Evolutionary conservation across 225 moss, liverwort and hornwort species (phyloP), one percentile per base, ranked within the genome.

Genomic region (Physcomitrellopsis africana): DNA sequence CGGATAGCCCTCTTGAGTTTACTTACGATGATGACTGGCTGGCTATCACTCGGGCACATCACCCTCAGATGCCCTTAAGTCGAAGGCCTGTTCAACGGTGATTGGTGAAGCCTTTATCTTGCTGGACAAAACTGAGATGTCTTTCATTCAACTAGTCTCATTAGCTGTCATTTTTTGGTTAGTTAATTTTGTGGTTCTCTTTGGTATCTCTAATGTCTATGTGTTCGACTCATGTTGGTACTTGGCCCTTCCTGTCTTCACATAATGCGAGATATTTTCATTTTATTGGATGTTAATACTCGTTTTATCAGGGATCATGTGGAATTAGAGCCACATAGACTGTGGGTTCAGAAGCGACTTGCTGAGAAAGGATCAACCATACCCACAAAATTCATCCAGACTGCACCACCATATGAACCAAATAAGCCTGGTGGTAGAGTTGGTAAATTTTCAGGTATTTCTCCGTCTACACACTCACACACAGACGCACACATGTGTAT

Each of bases 1-100:
- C 76, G 68, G 87, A 47, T 51, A 74, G 83, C 65, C 70, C 84
- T 15, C 73, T 89, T 46, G 83, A 91, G 54, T 92, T 97, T 77
- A 79, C 68, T 68, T 78, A 90, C 60, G 97, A 97, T 78, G 94
- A 97, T 80, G 97, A 97, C 60, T 97, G 97, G 94, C 70, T 97
- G 63, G 90, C 97, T 67, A 94, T 94, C 57, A 93, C 91, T 63
- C 86, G 89, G 45, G 91, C 91, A 20, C 92, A 90, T 79, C 90
- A 97, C 20, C 87, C 87, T 26, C 83, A 80, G 81, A 74, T 97
- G 45, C 94, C 97, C 73, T 77, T 97, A 45, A 90, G 82, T 54
- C 84, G 90, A 63, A 79, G 80, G 26, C 87, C 90, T 23, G 79
- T 81, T 65, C 77, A 70, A 70, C 60, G 86, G 73, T 78, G 82